These are phyloP conservation scores for Triangularia verruculosa DNA, from an alignment of 2,329 filamentous ascomycete genomes.

Conservation along the genomic window DNA sequence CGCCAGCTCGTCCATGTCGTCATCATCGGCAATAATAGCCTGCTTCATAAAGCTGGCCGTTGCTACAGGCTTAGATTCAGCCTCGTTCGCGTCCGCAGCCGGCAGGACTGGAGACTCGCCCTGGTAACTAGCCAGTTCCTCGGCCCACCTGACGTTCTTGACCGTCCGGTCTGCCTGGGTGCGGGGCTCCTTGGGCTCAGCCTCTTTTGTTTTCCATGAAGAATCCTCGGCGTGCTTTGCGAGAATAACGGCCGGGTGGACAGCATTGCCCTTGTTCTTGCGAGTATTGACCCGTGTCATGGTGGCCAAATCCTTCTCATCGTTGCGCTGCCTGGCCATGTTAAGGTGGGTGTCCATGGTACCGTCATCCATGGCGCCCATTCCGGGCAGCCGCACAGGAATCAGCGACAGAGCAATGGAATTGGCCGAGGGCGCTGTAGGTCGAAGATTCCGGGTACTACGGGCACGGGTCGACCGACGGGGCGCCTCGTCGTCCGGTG, in stretches of 20 bases:
- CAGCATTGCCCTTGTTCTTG: constrained; percentile 42
- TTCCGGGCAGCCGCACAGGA: constrained; percentile 34
- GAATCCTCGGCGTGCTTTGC: constrained; percentile 31
- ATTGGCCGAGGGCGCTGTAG: constrained; percentile 29
- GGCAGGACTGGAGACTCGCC: constrained; percentile 1
- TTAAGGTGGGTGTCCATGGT: constrained; percentile 16
- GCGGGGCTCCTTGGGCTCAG: constrained; percentile 27
- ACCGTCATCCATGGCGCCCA: constrained; percentile 28
- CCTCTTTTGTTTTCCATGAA: constrained; percentile 27
- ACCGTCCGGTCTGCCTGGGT: constrained; percentile 4
- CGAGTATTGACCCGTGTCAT: constrained; percentile 44
- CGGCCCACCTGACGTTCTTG: constrained; percentile 36
- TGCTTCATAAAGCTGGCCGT: constrained; percentile 14
- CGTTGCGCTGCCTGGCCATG: constrained; percentile 30
- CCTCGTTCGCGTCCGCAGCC: constrained; percentile 10
- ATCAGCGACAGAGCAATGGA: constrained; percentile 31
- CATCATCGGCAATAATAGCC: constrained; percentile 18
- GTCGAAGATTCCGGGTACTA: constrained; percentile 26
- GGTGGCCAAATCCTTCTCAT: constrained; percentile 42
- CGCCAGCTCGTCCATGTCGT: constrained; percentile 14
- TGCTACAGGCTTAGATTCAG: constrained; percentile 2
- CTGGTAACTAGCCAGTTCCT: constrained; percentile 32
- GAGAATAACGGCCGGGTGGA: constrained; percentile 34
- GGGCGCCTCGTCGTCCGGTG: constrained; percentile 13
- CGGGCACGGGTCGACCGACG: constrained; percentile 31